Evolutionary conservation across 169 alveolate genomes (phyloP).

Genomic region (Plasmodium sp.): DNA sequence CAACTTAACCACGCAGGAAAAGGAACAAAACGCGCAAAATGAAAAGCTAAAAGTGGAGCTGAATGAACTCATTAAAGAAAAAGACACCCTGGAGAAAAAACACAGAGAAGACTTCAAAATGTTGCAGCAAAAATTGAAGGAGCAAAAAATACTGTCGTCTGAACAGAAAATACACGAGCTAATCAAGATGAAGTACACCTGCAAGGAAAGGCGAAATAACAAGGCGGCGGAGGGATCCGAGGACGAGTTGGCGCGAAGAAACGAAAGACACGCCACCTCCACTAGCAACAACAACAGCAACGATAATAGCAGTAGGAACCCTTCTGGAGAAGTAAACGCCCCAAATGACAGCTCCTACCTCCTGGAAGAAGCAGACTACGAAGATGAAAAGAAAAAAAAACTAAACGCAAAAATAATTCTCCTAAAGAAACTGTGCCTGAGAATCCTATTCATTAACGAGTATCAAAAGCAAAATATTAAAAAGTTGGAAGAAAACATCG

Average conservation of each 20-base stretch:
- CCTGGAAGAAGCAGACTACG: slow-evolving; percentile 19
- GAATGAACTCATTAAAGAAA: slow-evolving; percentile 50
- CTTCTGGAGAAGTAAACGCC: not conserved
- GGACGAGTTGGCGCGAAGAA: not conserved
- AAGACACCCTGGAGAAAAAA: slow-evolving; percentile 66
- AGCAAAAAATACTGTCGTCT: slow-evolving; percentile 62
- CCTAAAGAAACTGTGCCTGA: slow-evolving; percentile 58
- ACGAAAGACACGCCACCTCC: not conserved
- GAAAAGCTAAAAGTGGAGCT: slow-evolving; percentile 28
- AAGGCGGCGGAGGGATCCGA: not conserved
- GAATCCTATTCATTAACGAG: slow-evolving; percentile 64
- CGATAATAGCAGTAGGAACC: not conserved
- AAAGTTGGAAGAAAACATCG: slow-evolving; percentile 55
- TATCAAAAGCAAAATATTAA: slow-evolving; percentile 69
- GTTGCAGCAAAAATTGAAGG: slow-evolving; percentile 70
- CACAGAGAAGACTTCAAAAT: slow-evolving; percentile 72
- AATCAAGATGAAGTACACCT: slow-evolving; percentile 10
- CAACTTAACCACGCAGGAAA: slow-evolving; percentile 31
- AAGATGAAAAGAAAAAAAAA: slow-evolving; percentile 62
- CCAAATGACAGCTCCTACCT: not conserved
- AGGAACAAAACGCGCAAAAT: slow-evolving; percentile 18
- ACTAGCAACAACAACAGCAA: not conserved
- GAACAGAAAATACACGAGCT: slow-evolving; percentile 64
- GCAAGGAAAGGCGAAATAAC: slow-evolving; percentile 28
- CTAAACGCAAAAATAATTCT: slow-evolving; percentile 25